These are phyloP conservation scores for Pseudomonodictys pantanalensis DNA, from an alignment of 495 filamentous ascomycete genomes.

Conservation along the genomic window DNA sequence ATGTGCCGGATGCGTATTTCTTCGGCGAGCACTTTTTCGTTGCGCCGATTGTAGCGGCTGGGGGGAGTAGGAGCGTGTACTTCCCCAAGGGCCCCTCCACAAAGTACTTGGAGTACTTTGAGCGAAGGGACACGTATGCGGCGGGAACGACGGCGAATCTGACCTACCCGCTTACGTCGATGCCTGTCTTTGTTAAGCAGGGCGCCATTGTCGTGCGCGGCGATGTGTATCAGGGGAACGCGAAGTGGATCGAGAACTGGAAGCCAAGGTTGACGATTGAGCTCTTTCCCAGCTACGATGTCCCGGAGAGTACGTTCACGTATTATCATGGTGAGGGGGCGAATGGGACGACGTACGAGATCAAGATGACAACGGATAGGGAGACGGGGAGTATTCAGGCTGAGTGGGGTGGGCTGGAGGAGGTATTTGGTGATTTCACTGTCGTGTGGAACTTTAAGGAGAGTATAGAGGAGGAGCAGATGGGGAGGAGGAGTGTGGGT, in stretches of 20 bases:
- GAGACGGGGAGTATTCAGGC: background rate
- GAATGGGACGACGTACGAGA: background rate
- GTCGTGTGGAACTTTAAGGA: too few relatives aligned
- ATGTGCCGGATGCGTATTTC: conserved; percentile 35
- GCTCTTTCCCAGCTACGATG: conserved; percentile 34
- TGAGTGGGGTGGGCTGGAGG: conserved; percentile 10
- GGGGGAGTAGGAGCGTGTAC: conserved; percentile 32
- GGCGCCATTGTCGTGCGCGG: conserved; percentile 38
- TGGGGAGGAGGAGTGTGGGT: too few relatives aligned
- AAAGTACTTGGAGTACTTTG: conserved; percentile 37
- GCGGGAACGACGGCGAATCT: conserved; percentile 26
- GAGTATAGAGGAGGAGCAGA: too few relatives aligned
- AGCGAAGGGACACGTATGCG: conserved; percentile 23
- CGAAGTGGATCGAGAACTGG: conserved; percentile 38
- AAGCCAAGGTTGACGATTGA: conserved; percentile 35
- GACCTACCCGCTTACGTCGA: conserved; percentile 11
- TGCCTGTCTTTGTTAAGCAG: conserved; percentile 38
- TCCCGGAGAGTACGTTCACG: conserved; percentile 20
- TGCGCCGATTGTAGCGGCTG: conserved; percentile 35
- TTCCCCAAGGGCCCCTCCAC: conserved; percentile 28
- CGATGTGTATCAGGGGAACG: conserved; percentile 38
- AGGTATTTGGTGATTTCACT: too few relatives aligned
- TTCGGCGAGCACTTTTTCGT: conserved; percentile 39
- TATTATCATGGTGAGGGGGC: conserved; percentile 23
- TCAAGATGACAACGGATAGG: conserved; percentile 4